Evolutionary conservation across 768 basidiomycete genomes (phyloP).

Genomic region (Russula sp.): DNA sequence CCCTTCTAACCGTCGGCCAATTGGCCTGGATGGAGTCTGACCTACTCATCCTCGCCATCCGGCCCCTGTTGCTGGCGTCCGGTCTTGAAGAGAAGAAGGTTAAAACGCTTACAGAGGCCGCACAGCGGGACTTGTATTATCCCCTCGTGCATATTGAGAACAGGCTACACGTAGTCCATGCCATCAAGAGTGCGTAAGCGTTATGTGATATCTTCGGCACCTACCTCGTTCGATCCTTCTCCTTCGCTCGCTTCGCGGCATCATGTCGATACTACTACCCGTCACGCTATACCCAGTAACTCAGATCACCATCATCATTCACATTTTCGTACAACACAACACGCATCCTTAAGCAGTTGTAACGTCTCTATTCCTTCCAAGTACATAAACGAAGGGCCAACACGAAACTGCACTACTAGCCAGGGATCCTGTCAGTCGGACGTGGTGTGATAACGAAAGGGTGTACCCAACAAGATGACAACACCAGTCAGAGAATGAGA

Average conservation of each 20-base stretch:
- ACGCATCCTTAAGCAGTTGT: slow-evolving; percentile 45
- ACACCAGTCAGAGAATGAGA: slow-evolving; percentile 40
- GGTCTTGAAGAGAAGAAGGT: slow-evolving; percentile 55
- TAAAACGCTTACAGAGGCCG: slow-evolving; percentile 55
- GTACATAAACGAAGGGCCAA: slow-evolving; percentile 57
- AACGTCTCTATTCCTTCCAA: slow-evolving; percentile 58
- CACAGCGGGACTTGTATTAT: slow-evolving; percentile 64
- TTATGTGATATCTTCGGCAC: slow-evolving; percentile 6
- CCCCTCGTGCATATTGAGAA: slow-evolving; percentile 50
- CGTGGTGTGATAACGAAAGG: slow-evolving; percentile 32
- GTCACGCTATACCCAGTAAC: slow-evolving; percentile 30
- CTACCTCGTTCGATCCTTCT: slow-evolving; percentile 17
- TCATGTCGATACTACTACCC: slow-evolving; percentile 18
- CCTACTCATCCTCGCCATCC: slow-evolving; percentile 58
- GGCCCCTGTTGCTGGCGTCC: slow-evolving; percentile 53
- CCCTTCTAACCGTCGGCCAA: slow-evolving; percentile 62
- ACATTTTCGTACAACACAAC: slow-evolving; percentile 29
- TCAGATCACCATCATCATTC: slow-evolving; percentile 30
- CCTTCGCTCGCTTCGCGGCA: slow-evolving; percentile 16
- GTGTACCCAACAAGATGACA: slow-evolving; percentile 28
- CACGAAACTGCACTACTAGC: slow-evolving; percentile 44
- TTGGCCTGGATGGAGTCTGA: slow-evolving; percentile 74
- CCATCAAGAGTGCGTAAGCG: slow-evolving; percentile 38
- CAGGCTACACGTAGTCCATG: slow-evolving; percentile 60
- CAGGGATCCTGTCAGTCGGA: slow-evolving; percentile 37